phyloP scores from a whole-genome alignment of 179 eudicot species.

The Corrigiola litoralis region DNA sequence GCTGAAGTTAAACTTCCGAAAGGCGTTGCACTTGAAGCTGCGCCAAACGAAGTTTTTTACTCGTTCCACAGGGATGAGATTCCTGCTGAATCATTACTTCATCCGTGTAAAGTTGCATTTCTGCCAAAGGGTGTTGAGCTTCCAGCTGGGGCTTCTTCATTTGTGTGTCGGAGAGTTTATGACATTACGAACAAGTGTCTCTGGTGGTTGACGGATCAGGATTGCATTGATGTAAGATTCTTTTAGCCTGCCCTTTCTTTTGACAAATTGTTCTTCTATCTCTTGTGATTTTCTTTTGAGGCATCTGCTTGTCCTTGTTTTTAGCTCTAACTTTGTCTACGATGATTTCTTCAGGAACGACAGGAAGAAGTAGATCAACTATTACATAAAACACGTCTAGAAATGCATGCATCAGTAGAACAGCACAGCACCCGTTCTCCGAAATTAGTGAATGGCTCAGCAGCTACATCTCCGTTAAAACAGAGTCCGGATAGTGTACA shows the following conservation, averaged over 20 bases:
- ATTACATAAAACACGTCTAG: constrained; percentile 46
- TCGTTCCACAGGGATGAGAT: constrained; percentile 92
- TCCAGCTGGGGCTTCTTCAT: constrained; percentile 77
- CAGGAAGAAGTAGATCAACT: constrained; percentile 80
- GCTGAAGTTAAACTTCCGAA: constrained; percentile 67
- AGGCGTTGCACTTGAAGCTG: constrained; percentile 62
- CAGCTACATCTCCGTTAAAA: constrained; percentile 57
- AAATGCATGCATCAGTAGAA: constrained; percentile 67
- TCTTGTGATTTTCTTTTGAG: background rate
- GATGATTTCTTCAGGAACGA: constrained; percentile 44
- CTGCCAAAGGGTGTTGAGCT: constrained; percentile 85
- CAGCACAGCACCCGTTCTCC: constrained; percentile 85
- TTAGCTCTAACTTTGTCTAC: background rate
- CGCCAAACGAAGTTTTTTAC: constrained; percentile 94
- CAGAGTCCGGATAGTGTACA: constrained; percentile 65
- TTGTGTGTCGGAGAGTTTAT: constrained; percentile 89
- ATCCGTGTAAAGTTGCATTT: constrained; percentile 98
- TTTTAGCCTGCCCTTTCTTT: background rate
- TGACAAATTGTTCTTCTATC: background rate
- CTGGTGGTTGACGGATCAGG: constrained; percentile 91
- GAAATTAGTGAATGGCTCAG: constrained; percentile 55
- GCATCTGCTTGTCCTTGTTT: background rate
- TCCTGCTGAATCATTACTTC: constrained; percentile 88
- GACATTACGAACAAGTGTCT: constrained; percentile 74
- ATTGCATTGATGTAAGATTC: constrained; percentile 69